Evolutionary conservation across 1,284 basidiomycete genomes (phyloP).

Genomic region (Puccinia horiana): DNA sequence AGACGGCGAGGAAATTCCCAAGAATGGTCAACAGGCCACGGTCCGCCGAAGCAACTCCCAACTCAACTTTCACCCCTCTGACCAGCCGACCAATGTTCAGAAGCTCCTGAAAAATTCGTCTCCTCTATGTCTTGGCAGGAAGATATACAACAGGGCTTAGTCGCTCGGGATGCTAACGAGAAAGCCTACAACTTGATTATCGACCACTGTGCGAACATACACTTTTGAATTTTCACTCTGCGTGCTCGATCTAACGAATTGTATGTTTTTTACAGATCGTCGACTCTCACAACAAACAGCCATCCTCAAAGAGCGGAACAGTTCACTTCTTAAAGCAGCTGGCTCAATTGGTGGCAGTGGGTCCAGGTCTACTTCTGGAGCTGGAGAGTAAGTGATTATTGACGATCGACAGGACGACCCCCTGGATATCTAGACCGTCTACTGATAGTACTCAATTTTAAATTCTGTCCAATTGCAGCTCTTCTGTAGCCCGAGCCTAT

Average conservation of each 20-base stretch:
- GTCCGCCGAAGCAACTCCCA: not conserved
- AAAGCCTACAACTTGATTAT: conserved; percentile 44
- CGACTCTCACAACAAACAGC: conserved; percentile 84
- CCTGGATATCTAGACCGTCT: not conserved
- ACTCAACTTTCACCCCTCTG: not conserved
- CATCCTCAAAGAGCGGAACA: conserved; percentile 83
- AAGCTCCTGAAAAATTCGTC: not conserved
- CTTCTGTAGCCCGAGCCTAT: conserved; percentile 80
- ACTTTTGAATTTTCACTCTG: conserved; percentile 46
- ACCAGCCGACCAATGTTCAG: not conserved
- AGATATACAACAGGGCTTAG: conserved; percentile 34
- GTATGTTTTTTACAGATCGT: conserved; percentile 66
- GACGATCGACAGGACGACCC: not conserved
- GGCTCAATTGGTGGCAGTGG: conserved; percentile 63
- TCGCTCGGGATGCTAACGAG: conserved; percentile 43
- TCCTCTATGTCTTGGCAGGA: conserved; percentile 39
- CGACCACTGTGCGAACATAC: conserved; percentile 14
- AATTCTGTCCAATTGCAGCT: conserved; percentile 61
- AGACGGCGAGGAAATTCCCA: not conserved
- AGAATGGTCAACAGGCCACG: not conserved
- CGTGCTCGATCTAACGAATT: conserved; percentile 48
- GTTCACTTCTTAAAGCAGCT: conserved; percentile 75
- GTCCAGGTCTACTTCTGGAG: not conserved
- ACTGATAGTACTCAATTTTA: not conserved
- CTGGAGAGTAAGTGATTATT: conserved; percentile 62